These are phyloP conservation scores for Daedaleopsis nitida DNA, from an alignment of 768 basidiomycete species.

Conservation along the genomic window DNA sequence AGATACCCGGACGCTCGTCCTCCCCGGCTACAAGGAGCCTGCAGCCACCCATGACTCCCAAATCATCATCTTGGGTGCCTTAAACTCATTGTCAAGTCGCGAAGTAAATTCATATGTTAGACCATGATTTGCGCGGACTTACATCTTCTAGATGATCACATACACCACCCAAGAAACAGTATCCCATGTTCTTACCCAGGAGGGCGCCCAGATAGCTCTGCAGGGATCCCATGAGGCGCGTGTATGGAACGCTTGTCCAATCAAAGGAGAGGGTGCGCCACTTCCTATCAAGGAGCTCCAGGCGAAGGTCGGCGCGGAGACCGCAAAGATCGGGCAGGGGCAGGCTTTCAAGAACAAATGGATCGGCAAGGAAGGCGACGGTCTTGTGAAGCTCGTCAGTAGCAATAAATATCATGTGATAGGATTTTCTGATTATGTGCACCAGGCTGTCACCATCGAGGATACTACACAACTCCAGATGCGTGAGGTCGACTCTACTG, in stretches of 20 bases:
- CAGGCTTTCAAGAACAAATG: slow-evolving; percentile 97
- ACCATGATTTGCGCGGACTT: neutral
- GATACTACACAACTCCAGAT: slow-evolving; percentile 80
- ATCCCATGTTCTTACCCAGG: slow-evolving; percentile 74
- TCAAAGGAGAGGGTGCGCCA: slow-evolving; percentile 68
- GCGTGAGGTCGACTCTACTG: slow-evolving; percentile 69
- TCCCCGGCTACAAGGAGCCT: slow-evolving; percentile 62
- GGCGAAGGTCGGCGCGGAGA: slow-evolving; percentile 79
- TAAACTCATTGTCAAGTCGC: slow-evolving; percentile 87
- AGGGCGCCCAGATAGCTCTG: slow-evolving; percentile 77
- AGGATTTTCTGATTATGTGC: neutral
- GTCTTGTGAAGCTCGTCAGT: slow-evolving; percentile 78
- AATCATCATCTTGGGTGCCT: slow-evolving; percentile 80
- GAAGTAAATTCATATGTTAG: slow-evolving; percentile 54
- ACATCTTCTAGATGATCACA: slow-evolving; percentile 67
- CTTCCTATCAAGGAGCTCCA: slow-evolving; percentile 70
- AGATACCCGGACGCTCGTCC: slow-evolving; percentile 67
- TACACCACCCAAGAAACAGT: slow-evolving; percentile 79
- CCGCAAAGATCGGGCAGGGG: slow-evolving; percentile 91
- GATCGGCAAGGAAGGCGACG: slow-evolving; percentile 90
- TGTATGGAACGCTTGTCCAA: slow-evolving; percentile 85
- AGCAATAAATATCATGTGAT: slow-evolving; percentile 35
- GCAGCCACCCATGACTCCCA: slow-evolving; percentile 77
- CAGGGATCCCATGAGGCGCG: slow-evolving; percentile 94
- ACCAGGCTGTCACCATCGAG: slow-evolving; percentile 61